Percentiles rank a stretch among this genome's conserved stretches.
Evolutionary conservation across 331 rosid species (phyloP).

Genomic region (Malus hybrid): DNA sequence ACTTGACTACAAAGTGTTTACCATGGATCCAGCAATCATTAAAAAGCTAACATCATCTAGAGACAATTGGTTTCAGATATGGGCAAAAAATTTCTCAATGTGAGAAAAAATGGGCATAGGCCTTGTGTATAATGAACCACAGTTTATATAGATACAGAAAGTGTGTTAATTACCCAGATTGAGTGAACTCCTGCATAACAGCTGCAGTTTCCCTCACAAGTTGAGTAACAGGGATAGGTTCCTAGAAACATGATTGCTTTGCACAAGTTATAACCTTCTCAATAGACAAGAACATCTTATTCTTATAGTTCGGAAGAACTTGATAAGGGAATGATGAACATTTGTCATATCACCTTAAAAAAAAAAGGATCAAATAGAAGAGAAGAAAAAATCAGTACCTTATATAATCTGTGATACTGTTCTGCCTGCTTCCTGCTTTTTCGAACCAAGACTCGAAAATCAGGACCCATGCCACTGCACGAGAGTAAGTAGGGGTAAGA

Average conservation of each 20-base stretch:
- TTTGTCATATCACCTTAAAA: neutral
- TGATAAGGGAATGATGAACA: neutral
- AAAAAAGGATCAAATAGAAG: neutral
- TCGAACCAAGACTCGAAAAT: conserved; percentile 85
- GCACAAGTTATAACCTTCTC: neutral
- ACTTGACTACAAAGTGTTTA: neutral
- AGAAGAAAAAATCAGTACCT: conserved; percentile 31
- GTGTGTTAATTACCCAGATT: conserved; percentile 64
- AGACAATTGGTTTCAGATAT: neutral
- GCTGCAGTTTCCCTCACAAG: conserved; percentile 98
- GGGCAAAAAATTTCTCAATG: neutral
- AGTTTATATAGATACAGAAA: neutral
- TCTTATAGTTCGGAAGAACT: neutral
- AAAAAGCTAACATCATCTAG: neutral
- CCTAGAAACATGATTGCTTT: conserved; percentile 32
- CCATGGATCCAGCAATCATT: neutral
- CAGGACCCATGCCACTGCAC: conserved; percentile 96
- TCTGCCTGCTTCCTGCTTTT: conserved; percentile 97
- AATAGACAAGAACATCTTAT: neutral
- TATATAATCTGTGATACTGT: conserved; percentile 84
- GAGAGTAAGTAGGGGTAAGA: conserved; percentile 15
- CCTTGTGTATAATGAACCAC: neutral
- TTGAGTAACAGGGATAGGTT: conserved; percentile 91
- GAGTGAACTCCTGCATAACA: conserved; percentile 99
- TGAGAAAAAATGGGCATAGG: neutral